Percentiles rank a stretch among this genome's conserved stretches.
These are phyloP conservation scores for Podospora pseudoanserina DNA, from an alignment of 495 filamentous ascomycete genomes.

Conservation along the genomic window DNA sequence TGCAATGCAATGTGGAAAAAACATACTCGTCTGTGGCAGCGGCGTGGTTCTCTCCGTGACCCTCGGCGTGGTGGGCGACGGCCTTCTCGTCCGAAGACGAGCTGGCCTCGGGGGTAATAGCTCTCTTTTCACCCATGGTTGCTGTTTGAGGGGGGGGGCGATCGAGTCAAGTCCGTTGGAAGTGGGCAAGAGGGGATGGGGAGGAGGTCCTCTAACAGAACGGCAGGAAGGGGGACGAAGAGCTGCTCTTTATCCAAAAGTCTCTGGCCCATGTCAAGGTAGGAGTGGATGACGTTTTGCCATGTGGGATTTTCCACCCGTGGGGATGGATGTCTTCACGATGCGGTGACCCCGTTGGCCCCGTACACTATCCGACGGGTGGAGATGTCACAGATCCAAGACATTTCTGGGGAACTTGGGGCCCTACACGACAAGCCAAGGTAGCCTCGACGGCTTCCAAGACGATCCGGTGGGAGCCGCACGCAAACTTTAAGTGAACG, in stretches of 20 bases:
- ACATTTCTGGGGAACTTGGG: not conserved
- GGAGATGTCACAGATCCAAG: not conserved
- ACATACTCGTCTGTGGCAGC: constrained; percentile 59
- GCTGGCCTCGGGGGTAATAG: not conserved
- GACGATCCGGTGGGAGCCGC: not conserved
- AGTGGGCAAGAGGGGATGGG: constrained; percentile 2
- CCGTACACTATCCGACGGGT: not conserved
- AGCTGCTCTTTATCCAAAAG: not conserved
- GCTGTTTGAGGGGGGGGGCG: constrained; percentile 13
- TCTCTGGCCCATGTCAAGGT: not conserved
- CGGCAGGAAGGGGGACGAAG: not conserved
- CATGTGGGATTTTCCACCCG: not conserved
- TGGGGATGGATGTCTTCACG: not conserved
- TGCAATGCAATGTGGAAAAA: no score
- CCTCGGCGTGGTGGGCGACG: constrained; percentile 9
- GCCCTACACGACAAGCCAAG: not conserved
- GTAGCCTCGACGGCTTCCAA: not conserved
- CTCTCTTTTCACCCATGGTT: constrained; percentile 15
- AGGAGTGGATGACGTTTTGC: not conserved
- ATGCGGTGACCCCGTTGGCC: not conserved
- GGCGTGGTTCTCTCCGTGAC: constrained; percentile 23
- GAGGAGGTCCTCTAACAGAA: not conserved
- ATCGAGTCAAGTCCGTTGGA: not conserved
- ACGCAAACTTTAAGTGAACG: not conserved
- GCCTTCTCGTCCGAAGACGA: constrained; percentile 16